Conservation (phyloP, 768 basidiomycete genomes). For the Tulasnella sp. region DNA sequence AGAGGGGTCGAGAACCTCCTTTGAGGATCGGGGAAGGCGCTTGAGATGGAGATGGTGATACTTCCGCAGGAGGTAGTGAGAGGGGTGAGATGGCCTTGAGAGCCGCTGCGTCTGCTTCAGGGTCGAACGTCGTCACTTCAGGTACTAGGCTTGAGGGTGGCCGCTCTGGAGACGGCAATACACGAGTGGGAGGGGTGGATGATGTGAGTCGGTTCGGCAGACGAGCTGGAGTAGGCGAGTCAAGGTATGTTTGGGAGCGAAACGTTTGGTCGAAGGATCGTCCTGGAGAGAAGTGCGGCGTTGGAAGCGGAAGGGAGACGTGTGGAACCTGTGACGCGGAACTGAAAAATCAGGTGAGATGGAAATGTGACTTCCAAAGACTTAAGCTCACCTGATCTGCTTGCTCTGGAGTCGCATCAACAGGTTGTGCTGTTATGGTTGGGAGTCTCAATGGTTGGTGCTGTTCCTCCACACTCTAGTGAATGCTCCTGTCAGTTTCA, state of each 20-base stretch:
- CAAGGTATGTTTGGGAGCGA: neutral
- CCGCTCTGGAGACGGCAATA: neutral
- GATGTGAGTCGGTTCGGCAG: neutral
- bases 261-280: constrained; percentile 7
- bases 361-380: neutral
- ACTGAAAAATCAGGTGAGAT: neutral
- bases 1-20: neutral
- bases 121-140: constrained; percentile 2
- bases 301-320: neutral
- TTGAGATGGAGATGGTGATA: neutral
- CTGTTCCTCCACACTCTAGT: neutral
- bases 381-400: neutral
- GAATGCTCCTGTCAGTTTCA: neutral
- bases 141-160: neutral
- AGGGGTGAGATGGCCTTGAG: constrained; percentile 10
- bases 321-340: neutral
- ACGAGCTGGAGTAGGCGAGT: neutral
- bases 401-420: neutral
- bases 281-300: neutral
- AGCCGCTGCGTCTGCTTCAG: neutral
- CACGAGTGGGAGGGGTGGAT: neutral
- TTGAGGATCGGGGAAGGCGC: neutral
- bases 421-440: neutral
- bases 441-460: neutral
- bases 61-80: neutral